A percentile compares a stretch with the other conserved stretches of the same genome.
Conservation (phyloP, 1,139 yeast genomes). For the Torulaspora pretoriensis region DNA sequence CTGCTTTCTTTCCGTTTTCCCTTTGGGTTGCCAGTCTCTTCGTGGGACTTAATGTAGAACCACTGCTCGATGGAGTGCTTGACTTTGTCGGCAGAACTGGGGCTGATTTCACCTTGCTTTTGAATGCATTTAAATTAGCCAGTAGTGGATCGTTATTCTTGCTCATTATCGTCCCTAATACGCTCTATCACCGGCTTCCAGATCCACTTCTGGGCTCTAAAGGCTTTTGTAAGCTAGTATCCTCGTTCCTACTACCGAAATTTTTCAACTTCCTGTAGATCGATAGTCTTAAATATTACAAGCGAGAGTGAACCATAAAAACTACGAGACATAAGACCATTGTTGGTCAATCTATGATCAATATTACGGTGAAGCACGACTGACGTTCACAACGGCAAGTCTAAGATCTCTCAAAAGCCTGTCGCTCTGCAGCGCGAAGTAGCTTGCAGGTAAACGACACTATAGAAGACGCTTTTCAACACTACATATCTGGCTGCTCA, state of each 20-base stretch:
- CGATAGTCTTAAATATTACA: too few relatives aligned
- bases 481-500: background rate
- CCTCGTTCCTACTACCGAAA: too few relatives aligned
- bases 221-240: too few relatives aligned
- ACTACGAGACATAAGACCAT: too few relatives aligned
- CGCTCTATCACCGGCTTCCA: too few relatives aligned
- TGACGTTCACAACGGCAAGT: background rate
- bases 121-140: constrained; percentile 57
- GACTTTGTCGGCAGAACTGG: constrained; percentile 42
- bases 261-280: too few relatives aligned
- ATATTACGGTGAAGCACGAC: background rate
- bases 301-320: too few relatives aligned
- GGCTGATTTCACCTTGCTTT: constrained; percentile 52
- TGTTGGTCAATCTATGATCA: background rate
- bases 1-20: constrained; percentile 11
- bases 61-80: constrained; percentile 16
- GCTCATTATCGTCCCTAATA: constrained; percentile 11
- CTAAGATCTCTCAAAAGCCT: too few relatives aligned
- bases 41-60: constrained; percentile 12
- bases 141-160: constrained; percentile 40
- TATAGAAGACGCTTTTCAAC: too few relatives aligned
- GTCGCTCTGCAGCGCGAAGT: too few relatives aligned
- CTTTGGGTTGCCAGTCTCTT: constrained; percentile 13
- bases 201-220: background rate
- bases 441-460: too few relatives aligned